Evolutionary conservation across 164 flowering plant species (phyloP).

Genomic region (Malania oleifera): DNA sequence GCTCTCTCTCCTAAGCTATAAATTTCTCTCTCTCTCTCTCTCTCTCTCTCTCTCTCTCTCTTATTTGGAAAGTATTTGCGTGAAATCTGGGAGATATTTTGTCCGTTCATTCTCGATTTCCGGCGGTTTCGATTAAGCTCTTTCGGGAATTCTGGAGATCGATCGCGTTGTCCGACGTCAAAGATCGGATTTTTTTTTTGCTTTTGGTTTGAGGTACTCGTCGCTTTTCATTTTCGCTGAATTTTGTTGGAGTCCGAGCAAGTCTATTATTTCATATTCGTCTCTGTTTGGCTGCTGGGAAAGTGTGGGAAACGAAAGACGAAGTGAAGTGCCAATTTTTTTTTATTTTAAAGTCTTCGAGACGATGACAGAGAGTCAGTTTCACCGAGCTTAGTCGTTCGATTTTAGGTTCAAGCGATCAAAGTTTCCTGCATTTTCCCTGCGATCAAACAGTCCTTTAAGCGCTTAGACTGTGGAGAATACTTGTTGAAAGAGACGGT

Average conservation of each 20-base stretch:
- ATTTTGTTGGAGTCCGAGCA: neutral
- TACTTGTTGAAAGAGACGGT: conserved; percentile 7
- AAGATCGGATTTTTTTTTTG: conserved; percentile 4
- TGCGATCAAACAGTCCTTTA: neutral
- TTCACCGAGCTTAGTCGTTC: no score
- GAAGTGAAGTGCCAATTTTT: no score
- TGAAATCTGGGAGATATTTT: conserved; percentile 3
- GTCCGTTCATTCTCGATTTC: neutral
- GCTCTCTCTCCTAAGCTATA: no score
- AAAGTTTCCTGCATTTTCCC: neutral
- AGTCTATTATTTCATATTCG: no score
- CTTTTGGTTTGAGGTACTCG: neutral
- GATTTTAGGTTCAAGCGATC: no score
- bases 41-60: no score
- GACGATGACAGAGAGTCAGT: no score
- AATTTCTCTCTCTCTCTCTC: no score
- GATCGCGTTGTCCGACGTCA: no score
- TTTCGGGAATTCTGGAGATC: neutral
- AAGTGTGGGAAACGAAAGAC: neutral
- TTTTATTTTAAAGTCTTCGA: no score
- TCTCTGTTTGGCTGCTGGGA: conserved; percentile 4
- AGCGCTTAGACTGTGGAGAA: neutral
- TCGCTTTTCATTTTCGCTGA: neutral
- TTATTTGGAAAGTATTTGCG: no score
- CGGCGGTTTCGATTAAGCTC: neutral